A percentile compares a stretch with the other conserved stretches of the same genome.
phyloP scores from a whole-genome alignment of 768 basidiomycete species.

The Termitomyces sp. region DNA sequence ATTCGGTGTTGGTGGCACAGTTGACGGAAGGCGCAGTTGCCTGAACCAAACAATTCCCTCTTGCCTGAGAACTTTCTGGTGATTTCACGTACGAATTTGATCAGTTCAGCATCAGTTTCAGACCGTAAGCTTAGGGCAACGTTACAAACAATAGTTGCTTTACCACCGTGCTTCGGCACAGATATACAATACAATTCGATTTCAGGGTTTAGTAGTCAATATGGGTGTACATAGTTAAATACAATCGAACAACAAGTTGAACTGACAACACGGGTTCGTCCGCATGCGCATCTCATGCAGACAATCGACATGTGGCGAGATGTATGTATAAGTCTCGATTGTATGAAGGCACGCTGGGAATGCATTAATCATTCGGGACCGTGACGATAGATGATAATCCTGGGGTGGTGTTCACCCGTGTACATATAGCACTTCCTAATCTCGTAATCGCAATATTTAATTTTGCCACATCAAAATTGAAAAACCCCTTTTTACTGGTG shows the following conservation, averaged over 20 bases:
- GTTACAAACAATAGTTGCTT: background rate
- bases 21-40: slow-evolving; percentile 17
- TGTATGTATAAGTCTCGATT: background rate
- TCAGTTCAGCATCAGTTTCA: slow-evolving; percentile 11
- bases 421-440: background rate
- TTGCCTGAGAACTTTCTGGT: slow-evolving; percentile 13
- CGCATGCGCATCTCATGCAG: background rate
- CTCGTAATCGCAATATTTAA: background rate
- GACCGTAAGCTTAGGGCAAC: background rate
- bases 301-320: background rate
- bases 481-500: slow-evolving; percentile 12
- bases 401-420: background rate
- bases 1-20: slow-evolving; percentile 14
- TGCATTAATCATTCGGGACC: background rate
- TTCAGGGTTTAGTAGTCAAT: background rate
- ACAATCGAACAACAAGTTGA: background rate
- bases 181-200: background rate
- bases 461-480: slow-evolving; percentile 1
- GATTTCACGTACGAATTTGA: slow-evolving; percentile 4
- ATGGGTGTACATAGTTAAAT: background rate
- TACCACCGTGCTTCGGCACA: background rate
- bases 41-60: slow-evolving; percentile 11
- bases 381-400: background rate
- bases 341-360: background rate
- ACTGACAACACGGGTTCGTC: background rate